Base-by-base conservation (phyloP, 441 rosid species). In the Croton setiger region DNA sequence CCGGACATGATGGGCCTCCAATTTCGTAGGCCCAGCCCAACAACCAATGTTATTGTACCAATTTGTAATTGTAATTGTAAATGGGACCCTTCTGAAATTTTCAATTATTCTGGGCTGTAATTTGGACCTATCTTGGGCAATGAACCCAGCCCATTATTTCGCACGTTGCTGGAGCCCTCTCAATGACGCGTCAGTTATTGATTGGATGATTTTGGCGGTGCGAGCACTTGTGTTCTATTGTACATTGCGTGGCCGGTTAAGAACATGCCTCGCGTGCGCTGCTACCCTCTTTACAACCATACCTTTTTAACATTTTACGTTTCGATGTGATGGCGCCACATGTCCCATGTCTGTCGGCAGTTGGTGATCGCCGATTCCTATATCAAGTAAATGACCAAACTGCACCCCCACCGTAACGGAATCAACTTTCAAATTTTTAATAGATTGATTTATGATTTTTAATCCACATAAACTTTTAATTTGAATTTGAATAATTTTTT, bases 251-350 rank as follows among this genome's bases (percentile, higher is more conserved):
- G 37, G 14, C 21, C 17, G 60, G 23, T 59, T 18, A 7, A 63
- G 53, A 74, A 41, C 65, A 47, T 60, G 72, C 39, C 15, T 23
- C 55, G 18, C 20, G 57, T 60, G 17, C 57, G 14, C 8, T 33
- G 15, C 59, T 60, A 49, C 1, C 18, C 12, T n/a, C 18, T 7
- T 27, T 2, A 27, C 31, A 8, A 2, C 12, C 64, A 5, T 5
- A n/a, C 51, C 52, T 18, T 13, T 60, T 7, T 1, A 27, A 27
- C 20, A 13, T 67, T 14, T 43, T 13, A 48, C 10, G 20, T 27
- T 66, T 12, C 36, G 21, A 12, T 4, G 0, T 45, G 43, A 57
- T 31, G 8, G 37, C 17, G 51, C 59, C 78, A 64, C 81, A 74
- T 64, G 65, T 49, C 60, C 43, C 15, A 7, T 37, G 4, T 8